Evolutionary conservation across 108 stramenopile genomes (phyloP).

Genomic region (Nitzschia sp.): DNA sequence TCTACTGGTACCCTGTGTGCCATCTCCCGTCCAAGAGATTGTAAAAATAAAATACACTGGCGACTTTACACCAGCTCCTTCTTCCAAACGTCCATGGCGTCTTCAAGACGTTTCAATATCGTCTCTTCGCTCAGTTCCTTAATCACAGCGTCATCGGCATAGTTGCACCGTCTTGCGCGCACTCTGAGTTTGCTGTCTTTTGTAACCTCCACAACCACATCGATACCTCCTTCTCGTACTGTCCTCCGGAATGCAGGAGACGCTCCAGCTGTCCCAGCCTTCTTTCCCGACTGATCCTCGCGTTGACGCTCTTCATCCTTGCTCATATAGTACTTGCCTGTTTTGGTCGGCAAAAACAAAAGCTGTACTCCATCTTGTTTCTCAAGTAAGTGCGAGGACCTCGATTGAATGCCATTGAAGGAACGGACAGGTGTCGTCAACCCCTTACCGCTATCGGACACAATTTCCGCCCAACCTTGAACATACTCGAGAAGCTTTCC

Average conservation of each 20-base stretch:
- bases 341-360: slow-evolving; percentile 70
- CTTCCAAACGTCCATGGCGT: slow-evolving; percentile 63
- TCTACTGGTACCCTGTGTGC: not conserved
- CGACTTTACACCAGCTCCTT: slow-evolving; percentile 19
- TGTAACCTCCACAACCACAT: slow-evolving; percentile 71
- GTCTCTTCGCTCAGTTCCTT: slow-evolving; percentile 79
- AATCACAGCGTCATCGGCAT: slow-evolving; percentile 64
- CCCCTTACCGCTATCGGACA: slow-evolving; percentile 53
- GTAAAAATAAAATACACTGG: too few relatives aligned
- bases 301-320: slow-evolving; percentile 56
- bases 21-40: not conserved
- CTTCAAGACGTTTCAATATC: slow-evolving; percentile 63
- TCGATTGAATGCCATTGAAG: slow-evolving; percentile 19
- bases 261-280: not conserved
- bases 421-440: slow-evolving; percentile 73
- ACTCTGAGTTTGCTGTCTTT: slow-evolving; percentile 54
- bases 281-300: slow-evolving; percentile 22
- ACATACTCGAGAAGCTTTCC: slow-evolving; percentile 58
- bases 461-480: slow-evolving; percentile 58
- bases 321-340: slow-evolving; percentile 68
- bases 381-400: slow-evolving; percentile 2
- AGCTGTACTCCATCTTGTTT: slow-evolving; percentile 55
- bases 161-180: slow-evolving; percentile 78
- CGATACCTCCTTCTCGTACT: slow-evolving; percentile 70
- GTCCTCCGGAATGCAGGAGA: not conserved